Conservation (phyloP, 2,329 filamentous ascomycete genomes). For the Diaporthe sp. region DNA sequence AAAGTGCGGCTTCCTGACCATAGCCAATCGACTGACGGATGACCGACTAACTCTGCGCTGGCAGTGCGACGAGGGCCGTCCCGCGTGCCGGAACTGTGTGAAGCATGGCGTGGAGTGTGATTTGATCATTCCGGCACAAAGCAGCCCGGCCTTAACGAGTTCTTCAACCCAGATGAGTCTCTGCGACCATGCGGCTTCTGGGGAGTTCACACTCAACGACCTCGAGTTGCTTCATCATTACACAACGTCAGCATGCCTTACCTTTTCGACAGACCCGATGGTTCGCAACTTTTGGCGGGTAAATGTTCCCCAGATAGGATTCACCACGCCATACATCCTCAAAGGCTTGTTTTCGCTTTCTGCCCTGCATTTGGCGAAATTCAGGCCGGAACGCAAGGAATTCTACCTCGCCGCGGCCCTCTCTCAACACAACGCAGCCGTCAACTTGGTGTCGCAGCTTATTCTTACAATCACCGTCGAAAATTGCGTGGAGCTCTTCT, state of each 20-base stretch:
- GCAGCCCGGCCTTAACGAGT: not conserved
- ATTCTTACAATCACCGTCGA: not conserved
- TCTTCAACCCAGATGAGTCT: not conserved
- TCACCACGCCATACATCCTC: not conserved
- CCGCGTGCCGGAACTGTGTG: not conserved
- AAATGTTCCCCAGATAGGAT: not conserved
- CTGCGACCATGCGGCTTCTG: not conserved
- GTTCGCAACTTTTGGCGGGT: conserved; percentile 6
- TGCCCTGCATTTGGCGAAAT: not conserved
- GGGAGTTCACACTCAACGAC: not conserved
- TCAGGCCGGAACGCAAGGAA: not conserved
- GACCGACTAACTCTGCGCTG: not conserved
- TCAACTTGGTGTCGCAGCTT: not conserved
- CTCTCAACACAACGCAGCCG: not conserved
- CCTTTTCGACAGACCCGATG: conserved; percentile 1
- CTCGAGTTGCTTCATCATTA: not conserved
- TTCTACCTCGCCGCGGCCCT: not conserved
- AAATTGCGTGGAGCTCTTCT: not conserved
- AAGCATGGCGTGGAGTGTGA: conserved; percentile 5
- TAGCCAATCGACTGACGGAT: not conserved
- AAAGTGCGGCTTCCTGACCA: not conserved
- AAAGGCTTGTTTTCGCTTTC: not conserved
- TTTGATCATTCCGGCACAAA: not conserved
- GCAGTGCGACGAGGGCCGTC: conserved; percentile 1
- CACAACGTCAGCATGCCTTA: conserved; percentile 3